phyloP scores from a whole-genome alignment of 192 early-diverging fungal genomes.

The Gonapodya prolifera region DNA sequence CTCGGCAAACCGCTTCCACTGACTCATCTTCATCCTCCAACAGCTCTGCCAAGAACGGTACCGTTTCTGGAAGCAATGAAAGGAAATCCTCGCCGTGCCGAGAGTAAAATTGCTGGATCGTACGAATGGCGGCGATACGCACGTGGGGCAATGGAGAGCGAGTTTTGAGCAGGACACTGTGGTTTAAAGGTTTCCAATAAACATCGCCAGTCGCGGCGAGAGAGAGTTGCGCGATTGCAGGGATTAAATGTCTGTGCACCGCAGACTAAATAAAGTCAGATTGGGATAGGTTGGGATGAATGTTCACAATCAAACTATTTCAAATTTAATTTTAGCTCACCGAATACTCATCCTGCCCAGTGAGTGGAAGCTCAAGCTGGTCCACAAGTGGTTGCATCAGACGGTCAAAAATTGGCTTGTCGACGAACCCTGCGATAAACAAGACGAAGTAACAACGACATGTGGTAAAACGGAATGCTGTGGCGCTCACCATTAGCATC shows the following conservation, averaged over 20 bases:
- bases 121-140: constrained; percentile 54
- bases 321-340: too few species aligned
- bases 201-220: constrained; percentile 62
- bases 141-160: constrained; percentile 26
- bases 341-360: too few species aligned
- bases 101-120: constrained; percentile 69
- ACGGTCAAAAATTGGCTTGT: constrained; percentile 55
- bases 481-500: constrained; percentile 54
- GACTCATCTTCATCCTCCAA: constrained; percentile 85
- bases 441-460: neutral
- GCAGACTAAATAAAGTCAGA: constrained; percentile 17
- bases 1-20: constrained; percentile 68
- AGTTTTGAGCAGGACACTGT: constrained; percentile 62
- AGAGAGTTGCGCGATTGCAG: constrained; percentile 68
- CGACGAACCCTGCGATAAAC: neutral
- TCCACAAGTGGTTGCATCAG: constrained; percentile 55
- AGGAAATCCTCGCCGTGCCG: constrained; percentile 89
- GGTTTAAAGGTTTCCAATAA: constrained; percentile 80
- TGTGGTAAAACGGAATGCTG: neutral
- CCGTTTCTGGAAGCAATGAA: constrained; percentile 81
- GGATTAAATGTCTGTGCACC: constrained; percentile 53
- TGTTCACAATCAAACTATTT: neutral
- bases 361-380: constrained; percentile 61
- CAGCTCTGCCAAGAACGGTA: constrained; percentile 86
- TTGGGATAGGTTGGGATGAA: neutral